Base-by-base conservation (phyloP, 352 stramenopile genomes). In the Phytophthora fragariae region DNA sequence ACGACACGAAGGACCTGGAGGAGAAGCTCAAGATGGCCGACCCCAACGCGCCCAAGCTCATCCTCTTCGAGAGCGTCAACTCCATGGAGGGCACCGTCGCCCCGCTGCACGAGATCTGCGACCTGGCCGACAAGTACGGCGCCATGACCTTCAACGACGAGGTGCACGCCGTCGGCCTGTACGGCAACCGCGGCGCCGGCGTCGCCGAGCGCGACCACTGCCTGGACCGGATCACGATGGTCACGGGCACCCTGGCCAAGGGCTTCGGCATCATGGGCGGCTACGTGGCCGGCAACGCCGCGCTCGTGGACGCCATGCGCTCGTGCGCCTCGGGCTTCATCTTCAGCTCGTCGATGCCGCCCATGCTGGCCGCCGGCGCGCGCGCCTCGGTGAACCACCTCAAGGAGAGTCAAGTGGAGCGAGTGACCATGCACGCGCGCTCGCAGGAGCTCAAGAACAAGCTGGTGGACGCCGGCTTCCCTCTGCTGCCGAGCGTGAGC, bases 101-200 rank as follows among this genome's bases (percentile, higher is more conserved):
- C 2, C 90, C 90, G 11, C 80, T 97, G 29, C 84, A 95, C 68
- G 90, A 92, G 71, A 97, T 97, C 58, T 93, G 84, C 63, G 85
- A 93, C 77, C 61, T 95, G 15, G 93, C 91, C 0, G 90, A 97
- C 81, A 96, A 97, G 79, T 98, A 97, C 73, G 90, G 90, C 39
- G 92, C 92, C 47, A 97, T 97, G 88, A 97, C 91, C 15, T 98
- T 97, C 73, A 94, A 92, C 76, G 92, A 98, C 68, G 92, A 98
- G 63, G 91, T 97, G 49, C 92, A 98, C 74, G 92, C 92, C 3
- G 91, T 97, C 1, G 92, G 92, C 1, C 77, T 98, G 0, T 98
- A 97, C 70, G 92, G 92, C 53, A 88, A 96, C 81, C 83, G 85
- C 57, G 92, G 92, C 37, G 92, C 85, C 3, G 92, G 92, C 72